Evolutionary conservation across 2,329 filamentous ascomycete genomes (phyloP).

Genomic region (Colletotrichum liaoningense): DNA sequence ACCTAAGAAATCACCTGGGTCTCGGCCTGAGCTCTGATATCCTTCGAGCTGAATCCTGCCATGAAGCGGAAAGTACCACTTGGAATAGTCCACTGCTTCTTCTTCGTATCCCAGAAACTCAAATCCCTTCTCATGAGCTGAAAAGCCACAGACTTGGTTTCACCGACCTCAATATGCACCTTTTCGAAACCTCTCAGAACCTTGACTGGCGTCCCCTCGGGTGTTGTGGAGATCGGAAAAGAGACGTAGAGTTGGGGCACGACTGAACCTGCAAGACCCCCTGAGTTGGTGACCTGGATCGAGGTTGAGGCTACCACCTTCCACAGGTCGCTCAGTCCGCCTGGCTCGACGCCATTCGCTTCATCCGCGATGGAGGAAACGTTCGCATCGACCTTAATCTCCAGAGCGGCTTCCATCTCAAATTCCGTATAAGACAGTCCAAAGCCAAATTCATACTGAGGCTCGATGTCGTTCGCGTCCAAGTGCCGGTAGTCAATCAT

Average conservation of each 20-base stretch:
- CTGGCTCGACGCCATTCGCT: slow-evolving; percentile 41
- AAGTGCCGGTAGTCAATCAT: slow-evolving; percentile 68
- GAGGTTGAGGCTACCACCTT: slow-evolving; percentile 68
- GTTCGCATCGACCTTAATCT: background rate
- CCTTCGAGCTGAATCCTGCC: slow-evolving; percentile 7
- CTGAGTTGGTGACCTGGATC: slow-evolving; percentile 72
- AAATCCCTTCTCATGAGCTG: slow-evolving; percentile 58
- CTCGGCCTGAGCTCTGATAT: background rate
- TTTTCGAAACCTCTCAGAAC: slow-evolving; percentile 60
- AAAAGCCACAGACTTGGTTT: slow-evolving; percentile 51
- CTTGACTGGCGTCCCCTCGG: slow-evolving; percentile 44
- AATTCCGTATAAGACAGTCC: slow-evolving; percentile 67
- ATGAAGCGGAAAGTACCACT: slow-evolving; percentile 35
- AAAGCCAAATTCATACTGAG: slow-evolving; percentile 65
- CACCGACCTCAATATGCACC: slow-evolving; percentile 51
- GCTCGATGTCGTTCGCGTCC: slow-evolving; percentile 58
- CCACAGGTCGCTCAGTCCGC: slow-evolving; percentile 66
- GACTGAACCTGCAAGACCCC: slow-evolving; percentile 61
- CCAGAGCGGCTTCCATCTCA: slow-evolving; percentile 25
- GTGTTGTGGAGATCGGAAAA: background rate
- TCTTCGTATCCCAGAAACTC: slow-evolving; percentile 59
- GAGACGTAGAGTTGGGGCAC: slow-evolving; percentile 67
- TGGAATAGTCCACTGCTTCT: slow-evolving; percentile 63
- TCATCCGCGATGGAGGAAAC: background rate
- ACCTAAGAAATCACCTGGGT: too few relatives aligned